Base-by-base conservation (phyloP, 192 early-diverging fungal genomes). In the Fimicolochytrium jonesii region DNA sequence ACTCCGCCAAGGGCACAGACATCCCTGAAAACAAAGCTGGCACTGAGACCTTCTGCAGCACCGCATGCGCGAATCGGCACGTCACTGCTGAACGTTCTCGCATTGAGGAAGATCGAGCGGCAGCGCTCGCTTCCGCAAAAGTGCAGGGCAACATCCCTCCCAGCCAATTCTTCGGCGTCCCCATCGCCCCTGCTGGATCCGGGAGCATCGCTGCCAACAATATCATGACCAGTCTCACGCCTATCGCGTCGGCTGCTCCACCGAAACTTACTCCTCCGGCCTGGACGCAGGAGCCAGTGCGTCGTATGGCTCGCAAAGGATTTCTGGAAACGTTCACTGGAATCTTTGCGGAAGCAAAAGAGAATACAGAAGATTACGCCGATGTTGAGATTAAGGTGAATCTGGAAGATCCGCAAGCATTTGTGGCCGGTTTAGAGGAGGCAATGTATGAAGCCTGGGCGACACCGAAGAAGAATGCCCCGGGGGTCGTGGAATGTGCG, bases 391-490 rank as follows among this genome's bases (percentile, higher is more conserved):
- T 41, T 26, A 3, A 18, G 6, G 59, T 68, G 26, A 35, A 61
- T 37, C 30, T 68, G 4, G 36, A 26, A 17, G 46, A 75, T 67
- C 51, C 61, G 4, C 50, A 56, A 23, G 52, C 37, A 42, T 69
- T 75, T 43, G 72, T 62, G 10, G 51, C 43, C 6, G n/a, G 17
- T 10, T 36, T 80, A 20, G 76, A 80, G 45, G 56, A 65, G 17
- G 72, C n/a, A 47, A 41, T 80, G 32, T 77, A 69, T 63, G 69
- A 71, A 34, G 32, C 52, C 26, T 71, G 46, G 9, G 26, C 45
- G 6, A 35, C 45, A 4, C 31, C 53, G 28, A 29, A 9, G 0
- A 31, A 56, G 28, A 52, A 23, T 42, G 15, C 35, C 25, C 28
- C 4, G 20, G 52, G 44, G 13, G 57, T 31, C 2, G 20, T 59